A percentile compares a stretch with the other conserved stretches of the same genome.
These are phyloP conservation scores for Graphiopsis chlorocephala DNA, from an alignment of 2,329 filamentous ascomycete species.

Conservation along the genomic window DNA sequence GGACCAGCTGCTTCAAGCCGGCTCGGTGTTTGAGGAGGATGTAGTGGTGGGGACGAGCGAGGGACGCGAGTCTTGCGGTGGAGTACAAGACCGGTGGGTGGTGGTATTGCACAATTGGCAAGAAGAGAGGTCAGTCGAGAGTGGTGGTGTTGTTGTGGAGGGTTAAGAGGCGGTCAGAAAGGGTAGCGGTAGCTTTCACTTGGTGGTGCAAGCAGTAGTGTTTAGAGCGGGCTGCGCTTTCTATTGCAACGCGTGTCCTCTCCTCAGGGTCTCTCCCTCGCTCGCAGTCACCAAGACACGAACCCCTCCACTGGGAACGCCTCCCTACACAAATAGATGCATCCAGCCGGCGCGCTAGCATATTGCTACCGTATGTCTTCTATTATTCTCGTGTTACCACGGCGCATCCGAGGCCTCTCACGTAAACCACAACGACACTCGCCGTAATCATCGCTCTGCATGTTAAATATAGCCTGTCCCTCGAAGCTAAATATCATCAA, in stretches of 20 bases:
- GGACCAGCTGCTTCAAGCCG: conserved; percentile 12
- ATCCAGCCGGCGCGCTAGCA: neutral
- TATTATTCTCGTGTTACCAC: neutral
- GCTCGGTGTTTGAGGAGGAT: conserved; percentile 8
- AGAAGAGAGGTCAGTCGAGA: neutral
- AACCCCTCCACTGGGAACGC: neutral
- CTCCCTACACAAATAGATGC: neutral
- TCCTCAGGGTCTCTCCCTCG: neutral
- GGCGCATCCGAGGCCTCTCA: neutral
- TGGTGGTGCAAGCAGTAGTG: neutral
- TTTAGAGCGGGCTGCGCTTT: neutral
- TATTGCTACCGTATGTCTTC: neutral
- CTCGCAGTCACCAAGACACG: neutral
- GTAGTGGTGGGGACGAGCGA: conserved; percentile 10
- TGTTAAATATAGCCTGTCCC: neutral
- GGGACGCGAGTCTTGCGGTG: conserved; percentile 31
- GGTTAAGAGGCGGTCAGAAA: neutral
- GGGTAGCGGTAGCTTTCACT: neutral
- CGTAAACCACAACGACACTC: neutral
- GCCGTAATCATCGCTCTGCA: neutral
- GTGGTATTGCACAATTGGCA: neutral
- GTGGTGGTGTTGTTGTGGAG: conserved; percentile 1
- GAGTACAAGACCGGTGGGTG: conserved; percentile 32
- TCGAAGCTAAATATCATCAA: neutral
- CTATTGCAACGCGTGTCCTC: conserved; percentile 2